Evolutionary conservation across 2,329 filamentous ascomycete species (phyloP), one percentile per base, ranked within the genome.

Genomic region (Colletotrichum incanum): DNA sequence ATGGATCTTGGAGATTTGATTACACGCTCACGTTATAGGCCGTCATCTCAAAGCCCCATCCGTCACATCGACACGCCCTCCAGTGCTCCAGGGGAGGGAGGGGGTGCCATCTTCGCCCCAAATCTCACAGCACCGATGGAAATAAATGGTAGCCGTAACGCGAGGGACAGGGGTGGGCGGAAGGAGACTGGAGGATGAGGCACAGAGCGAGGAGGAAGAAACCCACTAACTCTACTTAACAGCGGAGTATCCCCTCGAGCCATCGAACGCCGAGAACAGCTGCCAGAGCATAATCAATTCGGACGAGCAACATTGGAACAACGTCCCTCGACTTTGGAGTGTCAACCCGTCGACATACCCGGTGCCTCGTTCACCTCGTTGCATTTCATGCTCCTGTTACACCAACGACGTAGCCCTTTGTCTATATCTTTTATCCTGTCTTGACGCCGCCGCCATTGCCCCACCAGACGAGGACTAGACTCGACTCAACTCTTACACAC

Each of bases 161-260:
- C 61, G 58, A 62, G 52, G 67, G 56, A 66, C 67, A 66, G 67
- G 62, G 60, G 31, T 2, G 26, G 34, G 41, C 26, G 14, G 23
- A 16, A n/a, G 28, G 20, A 49, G 20, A 41, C 31, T 50, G 31
- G 52, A 41, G 47, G n/a, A 50, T 18, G 34, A 54, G 11, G 23
- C 26, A 20, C 18, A 23, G 16, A 43, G 31, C 39, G 41, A 61
- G 39, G 20, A 58, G 23, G 23, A 34, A 69, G 26, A 62, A 66
- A n/a, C 37, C 54, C 45, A 70, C 67, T 54, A 47, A 70, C 50
- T 60, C 34, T 70, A 66, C 62, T 66, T 66, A 70, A 66, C 54
- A 70, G 61, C 55, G 45, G 67, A 59, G 41, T 28, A 28, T 54
- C 54, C 62, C 61, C 62, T 59, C 54, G 37, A 70, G 39, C 54